Evolutionary conservation across 345 rosid species (phyloP).

Genomic region (Angophora floribunda): DNA sequence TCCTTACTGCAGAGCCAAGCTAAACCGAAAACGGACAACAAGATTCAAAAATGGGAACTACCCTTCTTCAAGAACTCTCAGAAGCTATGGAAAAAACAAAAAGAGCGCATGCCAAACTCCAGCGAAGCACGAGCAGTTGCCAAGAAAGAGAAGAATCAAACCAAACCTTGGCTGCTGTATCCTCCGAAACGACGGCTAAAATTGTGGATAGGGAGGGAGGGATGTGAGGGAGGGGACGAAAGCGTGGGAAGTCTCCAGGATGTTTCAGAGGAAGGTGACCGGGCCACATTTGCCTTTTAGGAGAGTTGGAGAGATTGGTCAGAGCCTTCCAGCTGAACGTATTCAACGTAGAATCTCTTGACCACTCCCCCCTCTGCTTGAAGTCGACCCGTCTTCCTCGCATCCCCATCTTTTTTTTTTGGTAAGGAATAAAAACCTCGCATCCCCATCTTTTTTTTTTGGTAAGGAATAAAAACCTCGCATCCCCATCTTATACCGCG

Average conservation of each 20-base stretch:
- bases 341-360: background rate
- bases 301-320: background rate
- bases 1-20: background rate
- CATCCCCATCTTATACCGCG: background rate
- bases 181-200: background rate
- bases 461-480: no score
- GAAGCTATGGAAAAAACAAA: background rate
- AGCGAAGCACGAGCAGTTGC: background rate
- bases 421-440: no score
- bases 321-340: background rate
- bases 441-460: no score
- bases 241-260: background rate
- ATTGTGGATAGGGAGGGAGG: background rate
- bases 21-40: background rate
- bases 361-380: background rate
- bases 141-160: background rate
- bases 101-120: background rate
- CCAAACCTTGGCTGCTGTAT: background rate
- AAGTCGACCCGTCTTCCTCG: background rate
- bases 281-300: background rate
- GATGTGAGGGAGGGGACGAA: background rate
- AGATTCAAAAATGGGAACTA: background rate
- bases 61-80: background rate
- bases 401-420: background rate
- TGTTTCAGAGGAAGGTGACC: background rate